phyloP scores from a whole-genome alignment of 148 eudicot species.

The Silene conica region DNA sequence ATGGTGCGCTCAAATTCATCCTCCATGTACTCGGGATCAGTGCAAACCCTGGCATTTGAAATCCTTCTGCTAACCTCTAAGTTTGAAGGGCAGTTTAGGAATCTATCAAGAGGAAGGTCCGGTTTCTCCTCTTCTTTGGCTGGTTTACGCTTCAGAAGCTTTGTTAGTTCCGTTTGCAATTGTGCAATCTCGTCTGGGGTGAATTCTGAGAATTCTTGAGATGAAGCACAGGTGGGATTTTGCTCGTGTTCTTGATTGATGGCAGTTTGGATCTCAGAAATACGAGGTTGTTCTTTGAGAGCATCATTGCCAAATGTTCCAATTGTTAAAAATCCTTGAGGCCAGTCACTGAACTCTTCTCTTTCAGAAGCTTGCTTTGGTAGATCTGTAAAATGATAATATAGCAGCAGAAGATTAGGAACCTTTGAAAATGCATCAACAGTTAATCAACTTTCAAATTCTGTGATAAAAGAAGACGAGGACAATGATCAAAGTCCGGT shows the following conservation, averaged over 20 bases:
- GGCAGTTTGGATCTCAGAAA: constrained; percentile 33
- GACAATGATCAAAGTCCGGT: too few species aligned
- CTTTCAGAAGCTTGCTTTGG: constrained; percentile 47
- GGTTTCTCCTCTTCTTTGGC: constrained; percentile 47
- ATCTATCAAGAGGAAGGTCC: constrained; percentile 84
- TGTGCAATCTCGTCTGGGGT: constrained; percentile 86
- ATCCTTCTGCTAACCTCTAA: constrained; percentile 83
- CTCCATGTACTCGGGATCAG: constrained; percentile 46
- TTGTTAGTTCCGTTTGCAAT: constrained; percentile 70
- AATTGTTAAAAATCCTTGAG: constrained; percentile 72
- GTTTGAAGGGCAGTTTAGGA: constrained; percentile 95
- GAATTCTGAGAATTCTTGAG: constrained; percentile 75
- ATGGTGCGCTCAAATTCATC: constrained; percentile 88
- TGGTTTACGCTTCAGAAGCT: constrained; percentile 59
- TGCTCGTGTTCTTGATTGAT: constrained; percentile 25
- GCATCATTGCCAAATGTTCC: constrained; percentile 82
- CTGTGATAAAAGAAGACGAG: too few species aligned
- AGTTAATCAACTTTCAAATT: too few species aligned
- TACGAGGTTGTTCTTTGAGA: constrained; percentile 22
- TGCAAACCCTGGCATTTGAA: constrained; percentile 44
- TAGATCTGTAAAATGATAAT: constrained; percentile 34
- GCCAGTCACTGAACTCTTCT: constrained; percentile 90
- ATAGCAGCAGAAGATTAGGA: too few species aligned
- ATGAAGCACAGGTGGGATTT: constrained; percentile 40
- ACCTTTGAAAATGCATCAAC: too few species aligned